Conservation (phyloP, 1,139 yeast species). For the Nakaseomyces delphensis region DNA sequence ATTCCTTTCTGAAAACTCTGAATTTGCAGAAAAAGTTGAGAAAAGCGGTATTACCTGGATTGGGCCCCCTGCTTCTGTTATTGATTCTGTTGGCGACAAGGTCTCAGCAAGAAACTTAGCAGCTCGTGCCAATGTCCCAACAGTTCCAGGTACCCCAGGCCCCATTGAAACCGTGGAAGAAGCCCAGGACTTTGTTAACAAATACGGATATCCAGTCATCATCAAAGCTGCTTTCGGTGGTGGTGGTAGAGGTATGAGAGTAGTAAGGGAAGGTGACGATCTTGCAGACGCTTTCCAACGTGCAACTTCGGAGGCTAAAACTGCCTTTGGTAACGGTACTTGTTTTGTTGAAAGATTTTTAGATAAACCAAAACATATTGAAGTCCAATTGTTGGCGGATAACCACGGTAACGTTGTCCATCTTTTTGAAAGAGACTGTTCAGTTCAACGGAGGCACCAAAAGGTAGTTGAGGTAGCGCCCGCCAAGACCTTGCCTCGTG, state of each 20-base stretch:
- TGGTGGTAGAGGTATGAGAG: constrained; percentile 99
- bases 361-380: constrained; percentile 94
- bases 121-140: constrained; percentile 71
- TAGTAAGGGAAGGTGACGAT: constrained; percentile 93
- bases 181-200: constrained; percentile 66
- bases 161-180: constrained; percentile 78
- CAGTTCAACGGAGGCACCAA: constrained; percentile 98
- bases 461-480: constrained; percentile 99
- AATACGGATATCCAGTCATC: constrained; percentile 92
- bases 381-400: constrained; percentile 93
- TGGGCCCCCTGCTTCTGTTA: constrained; percentile 84
- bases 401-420: constrained; percentile 91
- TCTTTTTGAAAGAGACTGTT: constrained; percentile 95
- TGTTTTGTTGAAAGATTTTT: constrained; percentile 94
- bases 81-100: constrained; percentile 97
- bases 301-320: constrained; percentile 89
- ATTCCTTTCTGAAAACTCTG: constrained; percentile 87
- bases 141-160: constrained; percentile 97
- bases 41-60: constrained; percentile 92
- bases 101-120: constrained; percentile 91
- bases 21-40: constrained; percentile 86
- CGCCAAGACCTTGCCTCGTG: constrained; percentile 78
- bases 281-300: constrained; percentile 85
- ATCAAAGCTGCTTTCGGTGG: constrained; percentile 99
- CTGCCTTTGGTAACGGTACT: constrained; percentile 96